Evolutionary conservation across 257 asterid genomes (phyloP).

Genomic region (Lantana camara): DNA sequence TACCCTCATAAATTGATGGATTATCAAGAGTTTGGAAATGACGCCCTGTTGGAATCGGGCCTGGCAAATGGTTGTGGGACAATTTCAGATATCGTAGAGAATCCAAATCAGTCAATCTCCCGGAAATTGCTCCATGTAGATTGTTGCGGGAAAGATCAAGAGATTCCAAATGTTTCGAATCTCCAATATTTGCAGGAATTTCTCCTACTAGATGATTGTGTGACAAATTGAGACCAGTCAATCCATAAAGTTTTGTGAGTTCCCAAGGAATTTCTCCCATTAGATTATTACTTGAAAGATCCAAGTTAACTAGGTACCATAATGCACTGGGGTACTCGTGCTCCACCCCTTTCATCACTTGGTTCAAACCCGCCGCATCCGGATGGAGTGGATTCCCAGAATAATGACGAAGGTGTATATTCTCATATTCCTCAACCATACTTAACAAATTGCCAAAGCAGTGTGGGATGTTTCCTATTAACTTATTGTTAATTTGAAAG

Average conservation of each 20-base stretch:
- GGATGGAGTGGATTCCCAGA: no score
- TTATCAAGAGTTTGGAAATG: constrained; percentile 12
- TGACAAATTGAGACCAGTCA: neutral
- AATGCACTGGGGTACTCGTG: no score
- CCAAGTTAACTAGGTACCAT: neutral
- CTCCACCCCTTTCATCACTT: neutral
- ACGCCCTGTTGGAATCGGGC: constrained; percentile 21
- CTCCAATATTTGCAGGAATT: neutral
- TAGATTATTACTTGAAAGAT: no score
- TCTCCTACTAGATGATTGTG: constrained; percentile 12
- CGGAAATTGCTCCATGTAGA: constrained; percentile 22
- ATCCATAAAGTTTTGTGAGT: constrained; percentile 3
- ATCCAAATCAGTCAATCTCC: constrained; percentile 7
- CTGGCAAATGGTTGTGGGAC: constrained; percentile 28
- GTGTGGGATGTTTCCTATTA: no score
- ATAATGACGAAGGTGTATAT: no score
- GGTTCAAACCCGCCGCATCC: neutral
- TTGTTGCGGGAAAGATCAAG: neutral
- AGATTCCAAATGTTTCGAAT: no score
- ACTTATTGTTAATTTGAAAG: no score
- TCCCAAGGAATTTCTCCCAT: constrained; percentile 11
- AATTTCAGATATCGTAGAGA: constrained; percentile 24
- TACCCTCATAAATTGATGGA: neutral
- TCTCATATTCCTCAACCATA: no score
- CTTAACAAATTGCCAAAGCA: no score